Evolutionary conservation across 2,329 filamentous ascomycete genomes (phyloP), one percentile per base, ranked within the genome.

Genomic region (Aspergillus nomiae): DNA sequence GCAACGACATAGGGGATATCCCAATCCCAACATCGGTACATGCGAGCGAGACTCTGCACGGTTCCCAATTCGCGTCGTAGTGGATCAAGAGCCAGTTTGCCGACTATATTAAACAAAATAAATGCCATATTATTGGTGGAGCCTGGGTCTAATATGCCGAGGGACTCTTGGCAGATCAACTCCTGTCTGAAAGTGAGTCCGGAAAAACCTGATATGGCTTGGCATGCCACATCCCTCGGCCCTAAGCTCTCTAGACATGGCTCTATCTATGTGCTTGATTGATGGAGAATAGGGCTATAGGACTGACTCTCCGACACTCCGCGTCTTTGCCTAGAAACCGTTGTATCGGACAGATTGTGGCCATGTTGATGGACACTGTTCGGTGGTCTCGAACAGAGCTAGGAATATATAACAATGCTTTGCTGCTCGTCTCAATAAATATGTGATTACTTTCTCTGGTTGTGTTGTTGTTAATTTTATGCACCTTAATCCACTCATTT

Each of bases 101-200:
- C 1, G 4, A 9, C 12, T 48, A 51, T 32, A 28, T 32, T 32
- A 32, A 51, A 28, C 14, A 8, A 6, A 8, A n/a, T 9, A 51
- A 34, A n/a, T n/a, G 9, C 48, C 48, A 34, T 32, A 8, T 12
- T 21, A 55, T 55, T 55, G 51, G 51, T 55, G 51, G 51, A 34
- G 3, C 12, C 32, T 9, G 32, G 7, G 11, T 9, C 3, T 26
- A 55, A 55, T 55, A 36, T 38, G n/a, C 51, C 32, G 51, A 55
- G 34, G 51, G 51, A n/a, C 32, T 55, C 51, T 55, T 55, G 51
- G 51, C 51, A 26, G 12, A 11, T 28, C 12, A 10, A 24, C 32
- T 38, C n/a, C 8, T 38, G 51, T 55, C 51, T 36, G 51, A 55
- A 38, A 55, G 21, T 55, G 51, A 55, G 51, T 38, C 51, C 51